A percentile compares a stretch with the other conserved stretches of the same genome.
phyloP scores from a whole-genome alignment of 2,329 filamentous ascomycete species.

The Colletotrichum abscissum region DNA sequence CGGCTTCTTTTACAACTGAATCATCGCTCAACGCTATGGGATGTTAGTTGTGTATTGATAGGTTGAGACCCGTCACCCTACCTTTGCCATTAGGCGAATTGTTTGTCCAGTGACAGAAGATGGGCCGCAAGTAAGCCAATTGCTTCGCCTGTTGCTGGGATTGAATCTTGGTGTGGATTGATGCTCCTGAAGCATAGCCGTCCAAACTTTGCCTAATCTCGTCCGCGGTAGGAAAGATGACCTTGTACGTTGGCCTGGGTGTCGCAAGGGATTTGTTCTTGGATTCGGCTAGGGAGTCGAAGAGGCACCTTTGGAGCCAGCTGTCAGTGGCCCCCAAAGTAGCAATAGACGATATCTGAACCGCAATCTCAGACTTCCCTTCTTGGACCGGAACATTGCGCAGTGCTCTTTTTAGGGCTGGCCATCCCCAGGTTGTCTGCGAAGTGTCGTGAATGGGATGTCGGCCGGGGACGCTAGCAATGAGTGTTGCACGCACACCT shows the following conservation, averaged over 20 bases:
- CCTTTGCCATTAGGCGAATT: constrained; percentile 55
- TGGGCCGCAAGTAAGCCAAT: constrained; percentile 75
- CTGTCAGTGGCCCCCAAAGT: constrained; percentile 77
- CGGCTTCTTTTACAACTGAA: constrained; percentile 56
- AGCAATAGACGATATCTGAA: constrained; percentile 84
- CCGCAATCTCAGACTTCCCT: constrained; percentile 60
- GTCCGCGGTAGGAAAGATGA: constrained; percentile 84
- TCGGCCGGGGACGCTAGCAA: constrained; percentile 82
- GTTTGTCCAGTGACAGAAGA: constrained; percentile 82
- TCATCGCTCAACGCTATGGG: constrained; percentile 42
- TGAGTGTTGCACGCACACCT: constrained; percentile 73
- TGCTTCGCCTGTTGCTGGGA: constrained; percentile 79
- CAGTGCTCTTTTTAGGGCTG: constrained; percentile 71
- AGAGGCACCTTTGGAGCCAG: constrained; percentile 78
- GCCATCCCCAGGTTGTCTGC: constrained; percentile 82
- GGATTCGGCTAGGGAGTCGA: constrained; percentile 57
- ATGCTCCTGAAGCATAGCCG: constrained; percentile 81
- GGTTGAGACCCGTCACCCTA: constrained; percentile 37
- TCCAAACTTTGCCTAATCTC: constrained; percentile 82
- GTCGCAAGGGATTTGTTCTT: constrained; percentile 36
- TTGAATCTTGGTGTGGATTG: constrained; percentile 85
- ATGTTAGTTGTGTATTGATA: constrained; percentile 10
- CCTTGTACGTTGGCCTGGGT: constrained; percentile 66
- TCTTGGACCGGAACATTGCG: constrained; percentile 59
- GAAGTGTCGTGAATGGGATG: constrained; percentile 61